Base-by-base conservation (phyloP, 2,329 filamentous ascomycete species). In the Pyricularia sp. region DNA sequence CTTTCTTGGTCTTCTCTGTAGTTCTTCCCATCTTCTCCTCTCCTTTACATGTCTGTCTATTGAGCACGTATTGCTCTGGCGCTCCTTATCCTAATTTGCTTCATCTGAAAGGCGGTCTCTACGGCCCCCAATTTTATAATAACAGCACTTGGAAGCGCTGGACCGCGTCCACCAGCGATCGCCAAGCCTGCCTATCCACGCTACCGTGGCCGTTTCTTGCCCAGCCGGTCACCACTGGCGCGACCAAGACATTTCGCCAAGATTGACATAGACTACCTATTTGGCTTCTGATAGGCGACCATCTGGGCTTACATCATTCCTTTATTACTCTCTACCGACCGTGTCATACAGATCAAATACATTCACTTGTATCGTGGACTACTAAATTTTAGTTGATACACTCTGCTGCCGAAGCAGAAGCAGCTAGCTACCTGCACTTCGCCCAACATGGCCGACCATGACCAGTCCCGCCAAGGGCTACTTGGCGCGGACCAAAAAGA, bases 81-180 rank as follows among this genome's bases (percentile, higher is more conserved):
- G 31, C 19, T 35, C 28, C 28, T 61, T 35, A 16, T 31, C 1
- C 13, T 62, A 49, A 49, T 49, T 49, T 7, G 40, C 16, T 49
- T n/a, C 40, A n/a, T n/a, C 40, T 6, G 7, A 16, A n/a, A 49
- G 40, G 40, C 40, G 8, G 4, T 49, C 40, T 13, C 7, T 49
- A n/a, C 40, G n/a, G 40, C 16, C 40, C 4, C 19, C 40, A 7
- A 49, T n/a, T 49, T 49, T 49, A 19, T 49, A 49, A 49, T 49
- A n/a, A 49, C 40, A 49, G 40, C 61, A 59, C 49, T 35, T 55
- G 62, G 62, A 60, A 60, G 62, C 62, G 62, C 62, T 60, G 62
- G 62, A 22, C 53, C 62, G 62, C 62, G 53, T 59, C 62, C 62
- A 35, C 24, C n/a, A 22, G 49, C 28, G 22, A 57, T 57, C 24